Evolutionary conservation across 2,329 filamentous ascomycete genomes (phyloP), one percentile per base, ranked within the genome.

Genomic region (Penicillium sp.): DNA sequence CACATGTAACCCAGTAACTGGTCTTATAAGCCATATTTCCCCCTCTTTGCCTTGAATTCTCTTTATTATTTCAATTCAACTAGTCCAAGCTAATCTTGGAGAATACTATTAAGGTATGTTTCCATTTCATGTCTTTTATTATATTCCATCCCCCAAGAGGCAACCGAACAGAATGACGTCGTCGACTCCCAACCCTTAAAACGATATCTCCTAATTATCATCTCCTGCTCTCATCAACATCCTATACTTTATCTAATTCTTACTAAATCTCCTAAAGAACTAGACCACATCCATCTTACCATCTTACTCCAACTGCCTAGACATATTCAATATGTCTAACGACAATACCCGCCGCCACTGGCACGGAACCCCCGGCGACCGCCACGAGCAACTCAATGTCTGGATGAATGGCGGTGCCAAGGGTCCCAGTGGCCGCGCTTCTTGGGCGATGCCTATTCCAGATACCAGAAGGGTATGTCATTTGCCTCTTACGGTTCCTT

Each of bases 341-440:
- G 54, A 67, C 40, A 42, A 50, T 9, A 49, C 66, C 34, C 61
- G 63, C 24, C 70, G 71, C 43, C 65, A 74, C 61, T 74, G 72
- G 72, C 70, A 73, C 57, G 72, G 72, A 46, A 55, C 4, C 14
- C 14, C 66, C 32, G 72, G 72, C 32, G 58, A 72, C 45, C 70
- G 72, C 50, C 56, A 74, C 56, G 69, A 74, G 44, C 72, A 73
- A 47, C 64, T 59, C 38, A 74, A 72, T 48, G 70, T 71, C 56
- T 74, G 71, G 72, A 66, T 71, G 53, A 59, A 52, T 31, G 72
- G 72, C 29, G 72, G 72, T 18, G 58, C 61, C 16, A 68, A 64
- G 45, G 62, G 61, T 7, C 65, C 69, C 13, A 53, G 56, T 2
- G 26, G 55, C 22, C 59, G 64, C 2, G 63, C 68, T 31, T 58